These are phyloP conservation scores for Kazachstania sp. DNA, from an alignment of 1,139 yeast species.

Conservation along the genomic window DNA sequence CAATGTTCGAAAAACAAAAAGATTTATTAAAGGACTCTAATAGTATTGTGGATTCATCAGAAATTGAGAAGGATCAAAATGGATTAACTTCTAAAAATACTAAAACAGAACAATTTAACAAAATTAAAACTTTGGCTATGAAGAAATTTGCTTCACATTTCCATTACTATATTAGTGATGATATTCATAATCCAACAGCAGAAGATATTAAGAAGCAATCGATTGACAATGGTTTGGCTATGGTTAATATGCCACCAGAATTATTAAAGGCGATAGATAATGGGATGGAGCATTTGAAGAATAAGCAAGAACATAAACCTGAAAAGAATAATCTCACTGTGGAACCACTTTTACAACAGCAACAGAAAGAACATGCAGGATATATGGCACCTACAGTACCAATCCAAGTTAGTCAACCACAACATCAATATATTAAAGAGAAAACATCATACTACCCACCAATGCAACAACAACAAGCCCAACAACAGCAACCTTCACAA, in stretches of 20 bases:
- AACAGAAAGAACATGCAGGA: constrained; percentile 17
- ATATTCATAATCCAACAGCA: constrained; percentile 29
- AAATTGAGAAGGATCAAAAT: background rate
- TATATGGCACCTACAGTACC: constrained; percentile 10
- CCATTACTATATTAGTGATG: constrained; percentile 29
- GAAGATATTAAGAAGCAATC: constrained; percentile 31
- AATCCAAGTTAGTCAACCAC: constrained; percentile 7
- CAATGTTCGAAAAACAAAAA: constrained; percentile 31
- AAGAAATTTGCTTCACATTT: constrained; percentile 31
- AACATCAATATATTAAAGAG: constrained; percentile 3
- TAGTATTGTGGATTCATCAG: constrained; percentile 6
- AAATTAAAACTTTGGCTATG: constrained; percentile 29
- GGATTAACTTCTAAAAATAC: constrained; percentile 11
- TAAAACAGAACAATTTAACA: constrained; percentile 28
- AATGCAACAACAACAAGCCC: no score
- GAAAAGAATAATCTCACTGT: constrained; percentile 30
- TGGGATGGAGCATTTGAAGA: constrained; percentile 25
- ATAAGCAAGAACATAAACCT: constrained; percentile 11
- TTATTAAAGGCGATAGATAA: constrained; percentile 25
- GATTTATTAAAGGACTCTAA: constrained; percentile 6
- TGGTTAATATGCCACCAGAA: constrained; percentile 24
- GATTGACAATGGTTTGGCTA: constrained; percentile 20
- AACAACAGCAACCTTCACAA: background rate
- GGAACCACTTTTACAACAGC: constrained; percentile 25
- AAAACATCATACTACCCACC: constrained; percentile 6